Conservation (phyloP, 2,329 filamentous ascomycete genomes). For the Calonectria pauciramosa region DNA sequence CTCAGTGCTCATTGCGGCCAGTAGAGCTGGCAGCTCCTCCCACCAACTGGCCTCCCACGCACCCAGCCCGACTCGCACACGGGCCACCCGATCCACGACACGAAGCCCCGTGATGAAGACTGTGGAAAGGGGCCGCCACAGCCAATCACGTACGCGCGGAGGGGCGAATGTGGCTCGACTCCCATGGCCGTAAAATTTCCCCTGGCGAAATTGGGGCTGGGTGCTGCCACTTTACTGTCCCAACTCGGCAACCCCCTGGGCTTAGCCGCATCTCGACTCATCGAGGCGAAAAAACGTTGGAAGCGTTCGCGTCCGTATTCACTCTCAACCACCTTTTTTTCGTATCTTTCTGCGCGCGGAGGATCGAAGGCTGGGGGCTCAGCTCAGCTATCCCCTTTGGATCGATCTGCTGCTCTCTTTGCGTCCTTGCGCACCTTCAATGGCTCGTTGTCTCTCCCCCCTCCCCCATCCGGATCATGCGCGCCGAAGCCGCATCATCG, state of each 20-base stretch:
- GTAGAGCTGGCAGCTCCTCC: background rate
- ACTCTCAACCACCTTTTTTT: background rate
- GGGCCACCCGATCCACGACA: constrained; percentile 41
- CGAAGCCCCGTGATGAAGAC: constrained; percentile 41
- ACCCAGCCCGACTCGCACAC: constrained; percentile 18
- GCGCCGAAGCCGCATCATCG: constrained; percentile 1
- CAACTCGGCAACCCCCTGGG: constrained; percentile 15
- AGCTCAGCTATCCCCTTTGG: background rate
- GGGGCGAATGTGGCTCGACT: constrained; percentile 45
- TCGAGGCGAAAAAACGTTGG: background rate
- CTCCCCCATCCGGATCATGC: background rate
- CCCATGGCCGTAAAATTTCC: constrained; percentile 36
- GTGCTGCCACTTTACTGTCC: constrained; percentile 31
- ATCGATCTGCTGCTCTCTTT: background rate
- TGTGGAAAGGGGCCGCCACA: constrained; percentile 36
- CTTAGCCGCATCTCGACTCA: constrained; percentile 5
- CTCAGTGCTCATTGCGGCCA: background rate
- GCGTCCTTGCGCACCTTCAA: background rate
- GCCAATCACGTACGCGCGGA: constrained; percentile 37
- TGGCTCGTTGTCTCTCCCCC: background rate
- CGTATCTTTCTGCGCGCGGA: background rate
- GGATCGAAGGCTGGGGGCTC: background rate
- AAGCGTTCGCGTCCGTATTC: background rate
- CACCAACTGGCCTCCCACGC: background rate
- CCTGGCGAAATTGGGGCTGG: constrained; percentile 41